phyloP scores from a whole-genome alignment of 2,329 filamentous ascomycete species.

The Cytospora paraplurivora region DNA sequence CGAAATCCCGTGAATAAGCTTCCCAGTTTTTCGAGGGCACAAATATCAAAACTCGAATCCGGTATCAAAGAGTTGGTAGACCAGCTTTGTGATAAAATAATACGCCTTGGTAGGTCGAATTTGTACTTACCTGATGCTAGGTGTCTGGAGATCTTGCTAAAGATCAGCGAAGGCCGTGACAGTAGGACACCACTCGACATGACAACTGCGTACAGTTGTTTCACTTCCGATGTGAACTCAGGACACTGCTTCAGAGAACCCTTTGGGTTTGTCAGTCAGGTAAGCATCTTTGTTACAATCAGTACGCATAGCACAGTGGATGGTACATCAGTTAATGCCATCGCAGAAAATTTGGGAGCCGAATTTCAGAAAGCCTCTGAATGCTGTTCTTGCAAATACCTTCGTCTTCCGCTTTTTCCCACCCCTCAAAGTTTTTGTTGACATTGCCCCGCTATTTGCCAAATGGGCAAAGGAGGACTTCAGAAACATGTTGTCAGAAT shows the following conservation, averaged over 20 bases:
- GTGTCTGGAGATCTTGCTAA: background rate
- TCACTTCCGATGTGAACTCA: background rate
- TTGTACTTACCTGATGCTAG: too few species aligned
- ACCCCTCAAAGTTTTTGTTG: too few species aligned
- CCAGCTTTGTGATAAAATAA: too few species aligned
- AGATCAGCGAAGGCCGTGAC: background rate
- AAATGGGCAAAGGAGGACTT: background rate
- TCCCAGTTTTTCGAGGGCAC: too few species aligned
- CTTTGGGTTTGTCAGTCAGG: background rate
- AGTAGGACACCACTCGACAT: slow-evolving; percentile 2
- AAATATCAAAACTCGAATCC: too few species aligned
- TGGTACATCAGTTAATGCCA: too few species aligned
- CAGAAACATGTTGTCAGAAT: background rate
- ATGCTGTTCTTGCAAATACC: background rate
- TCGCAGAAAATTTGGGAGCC: background rate
- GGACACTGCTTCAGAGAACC: background rate
- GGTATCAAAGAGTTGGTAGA: too few species aligned
- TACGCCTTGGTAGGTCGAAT: too few species aligned
- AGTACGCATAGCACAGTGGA: background rate
- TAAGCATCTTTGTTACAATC: background rate
- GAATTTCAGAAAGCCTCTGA: background rate
- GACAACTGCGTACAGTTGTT: background rate
- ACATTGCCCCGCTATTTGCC: too few species aligned
- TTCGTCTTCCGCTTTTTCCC: background rate
- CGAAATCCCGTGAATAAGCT: background rate